Evolutionary conservation across 2,329 filamentous ascomycete genomes (phyloP), one percentile per base, ranked within the genome.

Genomic region (Penicillium sp.): DNA sequence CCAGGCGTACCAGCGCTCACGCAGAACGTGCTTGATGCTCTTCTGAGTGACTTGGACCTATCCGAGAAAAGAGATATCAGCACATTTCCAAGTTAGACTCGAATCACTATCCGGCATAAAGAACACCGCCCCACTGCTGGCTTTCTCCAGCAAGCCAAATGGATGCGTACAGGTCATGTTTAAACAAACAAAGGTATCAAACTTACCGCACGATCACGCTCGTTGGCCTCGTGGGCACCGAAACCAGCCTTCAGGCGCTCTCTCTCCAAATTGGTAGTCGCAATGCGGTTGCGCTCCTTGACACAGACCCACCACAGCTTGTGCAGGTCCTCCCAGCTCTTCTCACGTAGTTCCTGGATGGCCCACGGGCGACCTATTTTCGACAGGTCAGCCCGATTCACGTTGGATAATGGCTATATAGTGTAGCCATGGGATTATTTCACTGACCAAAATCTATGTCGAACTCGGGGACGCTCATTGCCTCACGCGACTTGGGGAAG

Each of bases 281-380:
- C 79, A 60, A 97, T 82, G 59, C 88, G 82, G 73, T 98, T 98
- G 63, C 88, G 79, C 75, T 98, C 93, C 74, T 88, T 90, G 52
- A 87, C 81, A 68, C 93, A 97, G 47, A 90, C 81, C 89, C 91
- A 98, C 90, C 92, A 98, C 65, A 98, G 78, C 54, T 79, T 77
- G 71, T 97, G 91, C 62, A 98, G 74, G 69, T 97, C 91, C 54
- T 95, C 89, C 88, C 90, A 98, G 55, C 86, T 89, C 75, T 96
- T 96, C 55, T 81, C 78, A 55, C 91, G 81, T 64, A 98, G 77
- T 75, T 98, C 93, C 72, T 89, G 82, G 6, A 88, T 83, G 9
- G 80, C 83, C 93, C 93, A 98, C 25, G 83, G 77, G 46, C 93
- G 82, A 13, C 93, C 80, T 83, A 54, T 25, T 32, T 39, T 28